These are phyloP conservation scores for Claviceps pazoutovae DNA, from an alignment of 2,329 filamentous ascomycete genomes.

Conservation along the genomic window DNA sequence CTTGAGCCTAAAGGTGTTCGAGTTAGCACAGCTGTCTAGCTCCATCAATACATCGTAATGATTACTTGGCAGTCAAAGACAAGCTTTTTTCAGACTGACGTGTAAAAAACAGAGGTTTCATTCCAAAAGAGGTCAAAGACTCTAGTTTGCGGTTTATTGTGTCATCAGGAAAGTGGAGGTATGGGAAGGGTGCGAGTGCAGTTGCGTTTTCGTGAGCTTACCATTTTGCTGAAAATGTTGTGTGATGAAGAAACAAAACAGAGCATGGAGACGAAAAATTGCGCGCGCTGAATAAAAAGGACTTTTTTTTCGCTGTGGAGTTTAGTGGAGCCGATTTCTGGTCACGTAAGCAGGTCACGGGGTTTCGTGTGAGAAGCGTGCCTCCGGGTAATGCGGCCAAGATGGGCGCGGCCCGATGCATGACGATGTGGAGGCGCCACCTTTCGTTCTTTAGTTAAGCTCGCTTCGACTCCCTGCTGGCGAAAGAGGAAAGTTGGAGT, in stretches of 20 bases:
- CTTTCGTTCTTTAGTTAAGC: no score
- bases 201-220: conserved; percentile 6
- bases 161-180: conserved; percentile 52
- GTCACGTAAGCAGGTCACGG: conserved; percentile 16
- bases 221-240: conserved; percentile 4
- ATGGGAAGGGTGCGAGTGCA: conserved; percentile 1
- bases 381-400: not conserved
- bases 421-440: not conserved
- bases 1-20: not conserved
- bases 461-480: no score
- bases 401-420: not conserved
- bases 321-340: conserved; percentile 2
- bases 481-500: not conserved
- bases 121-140: conserved; percentile 76
- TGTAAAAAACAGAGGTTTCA: conserved; percentile 75
- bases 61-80: conserved; percentile 2
- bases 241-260: conserved; percentile 5
- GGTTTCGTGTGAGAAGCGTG: conserved; percentile 18
- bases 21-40: conserved; percentile 13
- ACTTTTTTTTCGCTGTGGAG: conserved; percentile 10
- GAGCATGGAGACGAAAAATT: conserved; percentile 11
- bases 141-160: conserved; percentile 85
- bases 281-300: conserved; percentile 13
- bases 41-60: not conserved
- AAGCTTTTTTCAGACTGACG: conserved; percentile 70